These are phyloP conservation scores for Pistacia integerrima DNA, from an alignment of 345 rosid species.

Conservation along the genomic window DNA sequence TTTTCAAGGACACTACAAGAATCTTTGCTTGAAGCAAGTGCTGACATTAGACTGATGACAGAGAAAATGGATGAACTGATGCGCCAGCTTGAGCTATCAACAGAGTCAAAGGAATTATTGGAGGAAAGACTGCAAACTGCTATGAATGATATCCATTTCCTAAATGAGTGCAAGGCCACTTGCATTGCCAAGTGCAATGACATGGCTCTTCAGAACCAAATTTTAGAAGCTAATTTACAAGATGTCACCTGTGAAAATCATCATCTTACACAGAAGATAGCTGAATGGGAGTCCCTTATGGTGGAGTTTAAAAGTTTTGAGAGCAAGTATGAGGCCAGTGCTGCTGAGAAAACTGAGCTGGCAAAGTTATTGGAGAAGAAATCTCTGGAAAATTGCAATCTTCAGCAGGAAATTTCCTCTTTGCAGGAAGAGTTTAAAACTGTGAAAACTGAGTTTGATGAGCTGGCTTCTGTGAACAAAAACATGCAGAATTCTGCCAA, in stretches of 20 bases:
- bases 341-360: slow-evolving; percentile 64
- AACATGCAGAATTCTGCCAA: slow-evolving; percentile 45
- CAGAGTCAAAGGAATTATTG: slow-evolving; percentile 61
- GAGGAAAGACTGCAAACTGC: slow-evolving; percentile 64
- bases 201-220: slow-evolving; percentile 58
- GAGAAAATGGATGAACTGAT: slow-evolving; percentile 51
- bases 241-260: slow-evolving; percentile 55
- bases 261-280: slow-evolving; percentile 60
- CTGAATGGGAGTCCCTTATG: slow-evolving; percentile 66
- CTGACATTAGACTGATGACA: slow-evolving; percentile 47
- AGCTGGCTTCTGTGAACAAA: slow-evolving; percentile 47
- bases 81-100: slow-evolving; percentile 65
- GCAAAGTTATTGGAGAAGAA: slow-evolving; percentile 58
- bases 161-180: slow-evolving; percentile 59
- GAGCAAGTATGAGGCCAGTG: slow-evolving; percentile 58
- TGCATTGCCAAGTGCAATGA: slow-evolving; percentile 61
- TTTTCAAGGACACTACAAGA: slow-evolving; percentile 69
- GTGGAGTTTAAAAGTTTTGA: slow-evolving; percentile 51
- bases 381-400: slow-evolving; percentile 51
- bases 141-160: slow-evolving; percentile 60
- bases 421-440: slow-evolving; percentile 58
- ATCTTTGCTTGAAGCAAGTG: slow-evolving; percentile 62
- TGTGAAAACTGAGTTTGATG: slow-evolving; percentile 46
- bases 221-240: slow-evolving; percentile 56
- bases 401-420: slow-evolving; percentile 44